A percentile compares a stretch with the other conserved stretches of the same genome.
Conservation (phyloP, 306 rosid species). For the Carpinus viminea region DNA sequence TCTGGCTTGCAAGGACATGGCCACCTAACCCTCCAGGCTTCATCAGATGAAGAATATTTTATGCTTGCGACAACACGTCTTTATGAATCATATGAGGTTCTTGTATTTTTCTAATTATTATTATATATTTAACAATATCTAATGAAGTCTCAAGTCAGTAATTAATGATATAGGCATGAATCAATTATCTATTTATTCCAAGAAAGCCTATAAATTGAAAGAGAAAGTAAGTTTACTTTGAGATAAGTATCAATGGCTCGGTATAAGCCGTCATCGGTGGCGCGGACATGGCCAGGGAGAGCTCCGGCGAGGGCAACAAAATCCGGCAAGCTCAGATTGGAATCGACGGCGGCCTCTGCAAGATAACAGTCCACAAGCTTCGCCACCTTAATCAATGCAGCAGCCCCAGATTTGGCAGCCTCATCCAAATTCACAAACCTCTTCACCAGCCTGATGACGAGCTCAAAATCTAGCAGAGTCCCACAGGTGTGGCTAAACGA, state of each 20-base stretch:
- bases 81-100: neutral
- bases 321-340: slow-evolving; percentile 53
- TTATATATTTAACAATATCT: too few relatives aligned
- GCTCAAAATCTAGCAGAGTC: slow-evolving; percentile 73
- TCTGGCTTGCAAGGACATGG: too few relatives aligned
- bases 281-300: slow-evolving; percentile 75
- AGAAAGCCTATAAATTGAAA: neutral
- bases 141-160: too few relatives aligned
- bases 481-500: slow-evolving; percentile 86
- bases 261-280: slow-evolving; percentile 81
- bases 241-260: slow-evolving; percentile 92
- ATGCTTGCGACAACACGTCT: slow-evolving; percentile 20
- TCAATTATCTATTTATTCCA: neutral
- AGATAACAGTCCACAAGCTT: slow-evolving; percentile 77
- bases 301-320: slow-evolving; percentile 66
- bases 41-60: slow-evolving; percentile 8
- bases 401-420: slow-evolving; percentile 50
- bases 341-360: slow-evolving; percentile 78
- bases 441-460: slow-evolving; percentile 66
- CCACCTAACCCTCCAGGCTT: neutral
- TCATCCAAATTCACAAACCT: slow-evolving; percentile 62
- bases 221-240: slow-evolving; percentile 48
- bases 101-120: neutral
- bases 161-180: too few relatives aligned
- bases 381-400: slow-evolving; percentile 81